Evolutionary conservation across 2,329 filamentous ascomycete genomes (phyloP), one percentile per base, ranked within the genome.

Genomic region (Conoideocrella luteorostrata): DNA sequence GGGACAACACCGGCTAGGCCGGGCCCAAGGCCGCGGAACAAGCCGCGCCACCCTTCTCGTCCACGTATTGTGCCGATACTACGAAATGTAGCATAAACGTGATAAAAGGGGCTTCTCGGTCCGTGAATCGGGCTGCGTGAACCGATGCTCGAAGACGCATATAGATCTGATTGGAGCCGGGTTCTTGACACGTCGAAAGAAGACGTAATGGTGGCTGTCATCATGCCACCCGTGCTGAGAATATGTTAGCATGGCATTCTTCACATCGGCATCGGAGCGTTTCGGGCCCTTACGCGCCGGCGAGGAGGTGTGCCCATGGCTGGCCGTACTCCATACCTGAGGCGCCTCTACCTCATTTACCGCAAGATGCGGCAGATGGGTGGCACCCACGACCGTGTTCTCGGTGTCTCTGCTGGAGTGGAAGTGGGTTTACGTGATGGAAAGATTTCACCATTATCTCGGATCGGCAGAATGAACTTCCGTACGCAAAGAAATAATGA

Each of bases 111-210:
- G 11, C 15, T 12, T 5, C 21, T 13, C 11, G 12, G 4, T 6
- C 11, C 17, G 15, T 7, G 34, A 21, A 5, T 22, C 18, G 13
- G 29, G 7, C 12, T 15, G 12, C 12, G 17, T 15, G 29, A 32
- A 13, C 29, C 12, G 29, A n/a, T n/a, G 30, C 91, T 73, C 61
- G 91, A 83, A 15, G 78, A 71, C 61, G 91, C 85, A 70, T 94
- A 93, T 63, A 89, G 90, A 56, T 91, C 87, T 52, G 86, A 90
- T 61, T 95, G 88, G 4, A 94, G 72, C 23, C 88, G 80, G 4
- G 88, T 95, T 64, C 90, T 90, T 36, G 94, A 74, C 26, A 94
- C 87, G 58, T 94, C 88, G 40, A 95, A 81, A 12, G 88, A 88
- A 4, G 86, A 87, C 1, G 88, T 94, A 13, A 94, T 67, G 18